Evolutionary conservation across 2,329 filamentous ascomycete genomes (phyloP), one percentile per base, ranked within the genome.

Genomic region (Fusarium gaditjirri): DNA sequence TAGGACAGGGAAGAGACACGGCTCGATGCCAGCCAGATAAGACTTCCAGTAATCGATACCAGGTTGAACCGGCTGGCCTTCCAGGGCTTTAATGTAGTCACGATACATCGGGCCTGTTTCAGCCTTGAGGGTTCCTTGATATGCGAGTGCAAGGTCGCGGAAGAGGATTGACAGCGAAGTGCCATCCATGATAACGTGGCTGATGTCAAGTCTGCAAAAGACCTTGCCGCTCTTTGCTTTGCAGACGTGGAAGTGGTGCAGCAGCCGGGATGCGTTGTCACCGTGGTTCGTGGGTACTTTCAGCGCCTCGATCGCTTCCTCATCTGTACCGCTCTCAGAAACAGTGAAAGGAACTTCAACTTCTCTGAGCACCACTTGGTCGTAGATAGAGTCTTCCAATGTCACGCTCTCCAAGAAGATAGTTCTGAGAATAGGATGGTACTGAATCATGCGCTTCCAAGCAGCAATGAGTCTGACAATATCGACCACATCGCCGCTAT

Each of bases 371-470:
- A 87, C 78, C 8, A 87, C 80, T 70, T 84, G 84, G 55, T 87
- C 84, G 47, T 82, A 86, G 3, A 87, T 78, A 1, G 84, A 84
- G 12, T 83, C 80, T 8, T 75, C 60, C 62, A 82, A 79, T 17
- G 83, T 82, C 17, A 84, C 80, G 29, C 85, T 86, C 58, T 85
- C 84, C 41, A 82, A 80, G 60, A 87, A 87, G 25, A 87, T 78
- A 0, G 85, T 86, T 55, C 85, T 76, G 44, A 87, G 75, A 13
- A 84, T 83, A 0, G 84, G 67, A 57, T 87, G 84, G 36, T 80
- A 81, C 27, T 81, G 74, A 0, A 83, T 80, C 2, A 87, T 79
- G 33, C 82, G 80, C 50, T 83, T 80, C 86, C 86, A 75, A 8
- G 72, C 61, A 8, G 52, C n/a, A 6, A 47, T 56, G n/a, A 75